Percentiles rank a stretch among this genome's conserved stretches.
phyloP scores from a whole-genome alignment of 192 early-diverging fungal species.

The Umbelopsis ramanniana region DNA sequence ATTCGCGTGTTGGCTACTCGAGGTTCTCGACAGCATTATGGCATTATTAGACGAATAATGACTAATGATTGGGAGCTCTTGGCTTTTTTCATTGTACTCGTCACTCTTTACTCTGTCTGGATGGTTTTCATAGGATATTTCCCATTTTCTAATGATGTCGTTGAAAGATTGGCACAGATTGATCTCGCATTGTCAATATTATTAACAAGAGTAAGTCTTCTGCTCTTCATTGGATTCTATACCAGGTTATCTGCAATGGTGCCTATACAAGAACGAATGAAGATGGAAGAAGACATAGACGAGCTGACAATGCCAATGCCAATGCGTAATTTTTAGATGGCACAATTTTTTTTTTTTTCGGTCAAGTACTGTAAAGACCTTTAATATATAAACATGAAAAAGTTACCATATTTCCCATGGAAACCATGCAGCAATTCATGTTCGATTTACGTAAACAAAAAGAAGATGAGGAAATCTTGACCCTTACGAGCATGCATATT shows the following conservation, averaged over 20 bases:
- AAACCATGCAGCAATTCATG: too few relatives aligned
- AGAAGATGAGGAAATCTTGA: too few relatives aligned
- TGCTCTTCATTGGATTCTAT: neutral
- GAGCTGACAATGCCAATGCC: too few relatives aligned
- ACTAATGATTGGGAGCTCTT: neutral
- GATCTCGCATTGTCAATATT: neutral
- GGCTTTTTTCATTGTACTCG: neutral
- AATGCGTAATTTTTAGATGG: too few relatives aligned
- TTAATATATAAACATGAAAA: too few relatives aligned
- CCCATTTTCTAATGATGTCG: neutral
- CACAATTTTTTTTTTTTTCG: too few relatives aligned
- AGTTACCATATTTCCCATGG: too few relatives aligned
- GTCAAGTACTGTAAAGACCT: too few relatives aligned
- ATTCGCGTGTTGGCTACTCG: neutral
- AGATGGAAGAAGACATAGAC: too few relatives aligned
- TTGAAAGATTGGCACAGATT: neutral
- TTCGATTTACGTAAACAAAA: too few relatives aligned
- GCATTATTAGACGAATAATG: neutral
- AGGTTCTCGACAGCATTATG: neutral
- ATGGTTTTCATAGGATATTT: neutral
- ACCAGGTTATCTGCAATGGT: neutral
- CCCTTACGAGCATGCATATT: too few relatives aligned
- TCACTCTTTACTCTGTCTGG: neutral
- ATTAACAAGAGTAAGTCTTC: neutral
- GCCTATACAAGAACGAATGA: neutral